A percentile compares a stretch with the other conserved stretches of the same genome.
Conservation (phyloP, 2,329 filamentous ascomycete species). For the Chaetoscypha palmicola region DNA sequence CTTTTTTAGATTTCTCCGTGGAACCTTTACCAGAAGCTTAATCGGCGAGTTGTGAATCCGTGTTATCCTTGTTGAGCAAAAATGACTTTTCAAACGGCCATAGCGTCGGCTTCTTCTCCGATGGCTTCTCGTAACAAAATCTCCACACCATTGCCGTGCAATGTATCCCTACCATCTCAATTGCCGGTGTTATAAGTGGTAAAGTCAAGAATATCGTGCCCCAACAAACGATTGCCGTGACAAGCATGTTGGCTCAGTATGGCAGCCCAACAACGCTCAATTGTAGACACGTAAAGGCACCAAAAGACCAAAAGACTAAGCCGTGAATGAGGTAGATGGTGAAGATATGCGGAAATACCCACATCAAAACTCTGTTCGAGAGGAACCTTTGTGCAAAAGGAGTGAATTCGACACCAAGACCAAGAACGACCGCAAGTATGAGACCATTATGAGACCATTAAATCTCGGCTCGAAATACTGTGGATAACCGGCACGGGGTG, state of each 20-base stretch:
- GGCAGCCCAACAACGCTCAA: constrained; percentile 18
- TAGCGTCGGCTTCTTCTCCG: constrained; percentile 8
- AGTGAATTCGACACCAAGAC: constrained; percentile 32
- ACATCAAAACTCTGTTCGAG: constrained; percentile 33
- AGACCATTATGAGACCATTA: constrained; percentile 37
- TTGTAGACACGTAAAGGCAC: constrained; percentile 21
- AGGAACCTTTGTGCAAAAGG: constrained; percentile 36
- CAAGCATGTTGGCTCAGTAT: constrained; percentile 24
- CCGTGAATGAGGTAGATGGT: constrained; percentile 43
- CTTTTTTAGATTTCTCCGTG: too few relatives aligned
- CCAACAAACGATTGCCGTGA: constrained; percentile 22
- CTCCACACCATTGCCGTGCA: constrained; percentile 14
- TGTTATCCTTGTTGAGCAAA: neutral
- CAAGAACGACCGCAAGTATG: constrained; percentile 33
- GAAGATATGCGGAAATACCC: constrained; percentile 42
- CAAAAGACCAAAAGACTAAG: constrained; percentile 30
- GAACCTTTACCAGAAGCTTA: too few relatives aligned
- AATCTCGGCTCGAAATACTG: constrained; percentile 38
- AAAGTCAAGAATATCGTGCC: constrained; percentile 12
- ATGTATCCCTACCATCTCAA: constrained; percentile 20
- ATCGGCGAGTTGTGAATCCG: too few relatives aligned
- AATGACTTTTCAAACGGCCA: constrained; percentile 14
- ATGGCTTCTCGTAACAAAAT: constrained; percentile 9
- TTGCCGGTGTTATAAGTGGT: constrained; percentile 20
- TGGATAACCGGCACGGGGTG: constrained; percentile 33